These are phyloP conservation scores for Kokia cookei DNA, from an alignment of 441 rosid species.

Conservation along the genomic window DNA sequence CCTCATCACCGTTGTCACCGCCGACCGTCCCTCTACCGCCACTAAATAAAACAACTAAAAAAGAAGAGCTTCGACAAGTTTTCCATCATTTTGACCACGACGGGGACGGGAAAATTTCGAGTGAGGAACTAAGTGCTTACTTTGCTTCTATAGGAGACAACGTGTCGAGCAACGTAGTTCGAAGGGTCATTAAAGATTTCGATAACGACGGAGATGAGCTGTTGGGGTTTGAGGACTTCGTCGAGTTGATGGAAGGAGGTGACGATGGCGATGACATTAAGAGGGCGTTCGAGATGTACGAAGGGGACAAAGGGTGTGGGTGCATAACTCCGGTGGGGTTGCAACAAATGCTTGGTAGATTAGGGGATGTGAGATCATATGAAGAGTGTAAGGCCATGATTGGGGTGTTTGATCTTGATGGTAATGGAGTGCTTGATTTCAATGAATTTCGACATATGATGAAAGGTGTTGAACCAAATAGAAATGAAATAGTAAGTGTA, in stretches of 20 bases:
- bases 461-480: conserved; percentile 17
- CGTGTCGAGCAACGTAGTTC: conserved; percentile 52
- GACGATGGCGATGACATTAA: conserved; percentile 36
- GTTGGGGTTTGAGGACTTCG: conserved; percentile 59
- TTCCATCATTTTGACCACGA: conserved; percentile 51
- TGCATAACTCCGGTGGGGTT: conserved; percentile 68
- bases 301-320: conserved; percentile 70
- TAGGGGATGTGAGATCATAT: conserved; percentile 56
- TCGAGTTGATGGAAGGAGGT: conserved; percentile 40
- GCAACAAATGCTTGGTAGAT: conserved; percentile 56
- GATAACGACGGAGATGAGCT: conserved; percentile 59
- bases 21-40: neutral
- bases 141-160: conserved; percentile 72
- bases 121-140: conserved; percentile 53
- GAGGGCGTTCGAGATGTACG: conserved; percentile 82
- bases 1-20: neutral
- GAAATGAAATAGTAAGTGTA: neutral
- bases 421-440: conserved; percentile 80
- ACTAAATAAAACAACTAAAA: neutral
- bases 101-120: conserved; percentile 66
- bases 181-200: conserved; percentile 44
- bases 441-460: conserved; percentile 79
- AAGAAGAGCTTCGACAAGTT: conserved; percentile 45
- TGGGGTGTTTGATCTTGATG: conserved; percentile 60
- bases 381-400: conserved; percentile 80